A percentile compares a stretch with the other conserved stretches of the same genome.
These are phyloP conservation scores for Elongisporangium prolatum DNA, from an alignment of 352 stramenopile species.

Conservation along the genomic window DNA sequence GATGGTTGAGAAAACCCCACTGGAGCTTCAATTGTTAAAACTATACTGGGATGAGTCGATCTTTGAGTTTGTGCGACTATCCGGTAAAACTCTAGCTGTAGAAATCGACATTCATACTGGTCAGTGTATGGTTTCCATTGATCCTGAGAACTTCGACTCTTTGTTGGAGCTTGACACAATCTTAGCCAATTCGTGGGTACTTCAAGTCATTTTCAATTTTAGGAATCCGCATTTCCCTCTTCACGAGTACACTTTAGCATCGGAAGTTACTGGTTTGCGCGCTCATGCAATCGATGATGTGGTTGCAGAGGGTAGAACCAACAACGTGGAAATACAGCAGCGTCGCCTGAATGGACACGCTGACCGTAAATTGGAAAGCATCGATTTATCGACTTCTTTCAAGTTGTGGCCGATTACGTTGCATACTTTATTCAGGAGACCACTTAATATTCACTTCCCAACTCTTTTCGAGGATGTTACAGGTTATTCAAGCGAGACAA, in stretches of 20 bases:
- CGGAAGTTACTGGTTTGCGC: not conserved
- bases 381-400: not conserved
- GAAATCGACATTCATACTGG: not conserved
- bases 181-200: not conserved
- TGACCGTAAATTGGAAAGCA: not conserved
- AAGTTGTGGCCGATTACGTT: not conserved
- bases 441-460: not conserved
- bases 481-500: constrained; percentile 8
- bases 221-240: not conserved
- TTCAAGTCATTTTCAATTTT: not conserved
- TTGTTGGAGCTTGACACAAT: not conserved
- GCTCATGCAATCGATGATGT: not conserved
- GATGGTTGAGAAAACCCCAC: not conserved
- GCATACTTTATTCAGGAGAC: not conserved
- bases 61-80: not conserved
- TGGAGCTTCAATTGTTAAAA: not conserved
- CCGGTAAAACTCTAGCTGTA: not conserved
- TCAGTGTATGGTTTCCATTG: not conserved
- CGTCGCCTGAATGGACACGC: not conserved
- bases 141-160: not conserved
- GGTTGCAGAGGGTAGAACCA: not conserved
- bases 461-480: not conserved
- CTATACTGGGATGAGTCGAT: not conserved
- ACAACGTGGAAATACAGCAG: not conserved
- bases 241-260: not conserved